A percentile compares a stretch with the other conserved stretches of the same genome.
Evolutionary conservation across 1,284 basidiomycete genomes (phyloP).

Genomic region (Ganoderma lingzhi): DNA sequence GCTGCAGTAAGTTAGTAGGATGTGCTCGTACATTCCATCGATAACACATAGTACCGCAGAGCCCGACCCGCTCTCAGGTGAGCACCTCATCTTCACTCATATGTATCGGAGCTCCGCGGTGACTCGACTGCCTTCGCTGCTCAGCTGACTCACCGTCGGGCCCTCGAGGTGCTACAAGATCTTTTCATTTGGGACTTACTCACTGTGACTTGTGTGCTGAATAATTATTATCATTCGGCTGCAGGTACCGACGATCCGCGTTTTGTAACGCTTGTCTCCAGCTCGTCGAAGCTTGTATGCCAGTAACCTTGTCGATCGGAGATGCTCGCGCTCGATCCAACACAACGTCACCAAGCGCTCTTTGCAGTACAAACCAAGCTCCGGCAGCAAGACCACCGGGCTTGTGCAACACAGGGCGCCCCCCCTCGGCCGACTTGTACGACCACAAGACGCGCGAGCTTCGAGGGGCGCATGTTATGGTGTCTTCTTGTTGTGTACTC

Average conservation of each 20-base stretch:
- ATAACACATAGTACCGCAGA: slow-evolving; percentile 3
- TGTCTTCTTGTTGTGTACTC: neutral
- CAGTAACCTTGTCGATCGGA: neutral
- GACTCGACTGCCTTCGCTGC: neutral
- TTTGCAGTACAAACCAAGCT: neutral
- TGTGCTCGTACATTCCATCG: neutral
- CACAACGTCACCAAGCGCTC: neutral
- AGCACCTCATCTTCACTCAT: neutral
- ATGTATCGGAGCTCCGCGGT: slow-evolving; percentile 2
- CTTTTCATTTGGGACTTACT: neutral
- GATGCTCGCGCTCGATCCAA: neutral
- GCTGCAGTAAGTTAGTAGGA: neutral
- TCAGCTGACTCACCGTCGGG: neutral
- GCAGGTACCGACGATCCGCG: neutral
- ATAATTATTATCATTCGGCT: neutral
- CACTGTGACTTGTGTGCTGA: neutral
- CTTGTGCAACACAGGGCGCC: neutral
- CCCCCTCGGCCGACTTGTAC: neutral
- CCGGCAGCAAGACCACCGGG: slow-evolving; percentile 5
- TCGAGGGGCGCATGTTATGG: neutral
- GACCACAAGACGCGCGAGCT: neutral
- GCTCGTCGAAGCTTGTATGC: neutral
- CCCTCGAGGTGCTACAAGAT: neutral
- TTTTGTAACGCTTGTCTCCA: neutral
- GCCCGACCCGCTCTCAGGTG: neutral